Conservation (phyloP, 2,329 filamentous ascomycete genomes). For the Fusarium coicis region DNA sequence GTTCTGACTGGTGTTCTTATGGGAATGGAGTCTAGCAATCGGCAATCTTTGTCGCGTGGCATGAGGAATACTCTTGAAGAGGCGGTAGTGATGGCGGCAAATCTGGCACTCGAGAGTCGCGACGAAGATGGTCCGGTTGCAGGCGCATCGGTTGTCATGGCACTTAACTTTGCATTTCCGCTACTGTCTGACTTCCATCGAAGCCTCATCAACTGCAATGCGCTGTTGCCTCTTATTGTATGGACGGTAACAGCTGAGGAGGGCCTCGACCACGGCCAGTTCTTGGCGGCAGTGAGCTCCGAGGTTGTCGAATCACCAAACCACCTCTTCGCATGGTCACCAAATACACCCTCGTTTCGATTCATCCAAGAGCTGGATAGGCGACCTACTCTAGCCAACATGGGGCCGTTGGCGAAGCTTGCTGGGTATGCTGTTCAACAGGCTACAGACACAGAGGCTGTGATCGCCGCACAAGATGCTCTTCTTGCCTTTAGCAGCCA, state of each 20-base stretch:
- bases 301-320: slow-evolving; percentile 67
- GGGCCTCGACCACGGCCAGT: slow-evolving; percentile 80
- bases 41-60: slow-evolving; percentile 69
- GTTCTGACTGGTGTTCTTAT: slow-evolving; percentile 82
- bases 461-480: slow-evolving; percentile 67
- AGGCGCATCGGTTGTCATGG: slow-evolving; percentile 69
- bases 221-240: slow-evolving; percentile 75
- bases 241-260: slow-evolving; percentile 75
- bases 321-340: slow-evolving; percentile 70
- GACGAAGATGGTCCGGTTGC: slow-evolving; percentile 55
- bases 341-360: slow-evolving; percentile 67
- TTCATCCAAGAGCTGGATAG: slow-evolving; percentile 68
- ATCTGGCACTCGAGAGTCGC: slow-evolving; percentile 73
- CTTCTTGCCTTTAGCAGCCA: slow-evolving; percentile 74
- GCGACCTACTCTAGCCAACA: slow-evolving; percentile 70
- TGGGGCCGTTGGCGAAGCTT: slow-evolving; percentile 74
- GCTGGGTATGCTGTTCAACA: slow-evolving; percentile 72
- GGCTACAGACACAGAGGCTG: slow-evolving; percentile 55
- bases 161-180: slow-evolving; percentile 81
- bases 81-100: slow-evolving; percentile 78
- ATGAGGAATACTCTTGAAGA: slow-evolving; percentile 76
- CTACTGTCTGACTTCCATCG: slow-evolving; percentile 71
- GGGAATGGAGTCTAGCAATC: slow-evolving; percentile 74
- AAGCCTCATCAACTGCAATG: slow-evolving; percentile 71
- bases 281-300: slow-evolving; percentile 74